These are phyloP conservation scores for Cyclotella cryptica DNA, from an alignment of 108 stramenopile species.

Conservation along the genomic window DNA sequence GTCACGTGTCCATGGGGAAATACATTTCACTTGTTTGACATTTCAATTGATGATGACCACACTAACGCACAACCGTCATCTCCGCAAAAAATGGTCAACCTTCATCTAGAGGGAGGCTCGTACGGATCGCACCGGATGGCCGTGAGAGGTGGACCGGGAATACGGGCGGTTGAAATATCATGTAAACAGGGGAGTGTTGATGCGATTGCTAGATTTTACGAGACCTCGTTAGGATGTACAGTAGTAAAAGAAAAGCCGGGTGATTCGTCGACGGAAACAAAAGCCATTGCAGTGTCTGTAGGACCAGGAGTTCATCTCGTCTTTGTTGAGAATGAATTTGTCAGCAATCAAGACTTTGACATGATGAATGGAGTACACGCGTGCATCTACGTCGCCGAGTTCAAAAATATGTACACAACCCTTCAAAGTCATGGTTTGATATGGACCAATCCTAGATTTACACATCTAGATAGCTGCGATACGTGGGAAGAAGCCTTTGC, in stretches of 20 bases:
- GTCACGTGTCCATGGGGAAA: constrained; percentile 60
- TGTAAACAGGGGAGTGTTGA: constrained; percentile 18
- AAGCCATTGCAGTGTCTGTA: constrained; percentile 22
- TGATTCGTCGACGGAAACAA: not conserved
- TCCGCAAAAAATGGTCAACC: constrained; percentile 54
- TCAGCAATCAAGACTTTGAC: constrained; percentile 20
- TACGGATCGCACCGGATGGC: constrained; percentile 53
- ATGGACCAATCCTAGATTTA: constrained; percentile 63
- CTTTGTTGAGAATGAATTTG: constrained; percentile 45
- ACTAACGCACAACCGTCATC: constrained; percentile 7
- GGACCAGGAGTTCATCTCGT: constrained; percentile 61
- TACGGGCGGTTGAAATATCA: constrained; percentile 55
- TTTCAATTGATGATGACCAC: constrained; percentile 39
- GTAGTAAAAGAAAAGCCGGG: constrained; percentile 4
- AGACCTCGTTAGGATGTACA: constrained; percentile 45
- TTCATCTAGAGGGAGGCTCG: constrained; percentile 38
- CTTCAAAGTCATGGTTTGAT: constrained; percentile 36
- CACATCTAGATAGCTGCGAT: constrained; percentile 64
- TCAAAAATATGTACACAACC: constrained; percentile 29
- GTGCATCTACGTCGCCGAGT: constrained; percentile 53
- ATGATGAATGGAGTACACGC: constrained; percentile 51
- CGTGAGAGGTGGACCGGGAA: constrained; percentile 49
- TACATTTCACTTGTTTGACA: constrained; percentile 51
- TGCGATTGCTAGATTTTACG: constrained; percentile 54
- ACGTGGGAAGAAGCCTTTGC: constrained; percentile 60